Evolutionary conservation across 2,329 filamentous ascomycete genomes (phyloP).

Genomic region (Ilyonectria destructans): DNA sequence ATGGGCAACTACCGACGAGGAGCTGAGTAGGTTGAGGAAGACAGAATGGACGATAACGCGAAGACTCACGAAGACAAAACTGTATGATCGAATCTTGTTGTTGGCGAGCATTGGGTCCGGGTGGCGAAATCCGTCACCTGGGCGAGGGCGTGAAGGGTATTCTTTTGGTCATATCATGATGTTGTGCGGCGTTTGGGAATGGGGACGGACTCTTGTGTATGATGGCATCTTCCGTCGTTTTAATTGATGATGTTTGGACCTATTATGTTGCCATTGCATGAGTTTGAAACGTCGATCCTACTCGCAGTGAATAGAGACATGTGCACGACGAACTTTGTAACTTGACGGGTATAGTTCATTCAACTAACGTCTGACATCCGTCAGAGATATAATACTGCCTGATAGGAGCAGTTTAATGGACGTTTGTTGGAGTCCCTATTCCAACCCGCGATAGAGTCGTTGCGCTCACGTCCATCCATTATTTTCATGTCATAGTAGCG

Average conservation of each 20-base stretch:
- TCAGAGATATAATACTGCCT: background rate
- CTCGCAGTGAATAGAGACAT: background rate
- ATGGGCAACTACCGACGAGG: constrained; percentile 79
- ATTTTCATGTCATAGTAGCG: constrained; percentile 10
- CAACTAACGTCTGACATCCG: background rate
- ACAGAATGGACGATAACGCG: constrained; percentile 30
- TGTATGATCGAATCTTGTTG: constrained; percentile 43
- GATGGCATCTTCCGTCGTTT: constrained; percentile 17
- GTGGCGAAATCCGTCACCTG: constrained; percentile 24
- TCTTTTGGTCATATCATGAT: constrained; percentile 27
- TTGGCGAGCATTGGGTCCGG: constrained; percentile 40
- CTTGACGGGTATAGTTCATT: constrained; percentile 1
- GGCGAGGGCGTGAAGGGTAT: constrained; percentile 35
- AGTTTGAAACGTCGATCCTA: background rate
- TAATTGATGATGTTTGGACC: constrained; percentile 32
- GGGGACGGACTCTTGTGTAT: constrained; percentile 17
- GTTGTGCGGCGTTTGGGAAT: constrained; percentile 28
- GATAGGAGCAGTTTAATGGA: background rate
- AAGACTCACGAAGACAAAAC: constrained; percentile 45
- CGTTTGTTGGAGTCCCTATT: background rate
- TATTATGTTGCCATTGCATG: background rate
- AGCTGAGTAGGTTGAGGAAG: constrained; percentile 42
- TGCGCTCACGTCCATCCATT: constrained; percentile 5
- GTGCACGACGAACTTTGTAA: background rate
- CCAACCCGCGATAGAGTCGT: background rate